These are phyloP conservation scores for Mycena pura DNA, from an alignment of 768 basidiomycete species.

Conservation along the genomic window DNA sequence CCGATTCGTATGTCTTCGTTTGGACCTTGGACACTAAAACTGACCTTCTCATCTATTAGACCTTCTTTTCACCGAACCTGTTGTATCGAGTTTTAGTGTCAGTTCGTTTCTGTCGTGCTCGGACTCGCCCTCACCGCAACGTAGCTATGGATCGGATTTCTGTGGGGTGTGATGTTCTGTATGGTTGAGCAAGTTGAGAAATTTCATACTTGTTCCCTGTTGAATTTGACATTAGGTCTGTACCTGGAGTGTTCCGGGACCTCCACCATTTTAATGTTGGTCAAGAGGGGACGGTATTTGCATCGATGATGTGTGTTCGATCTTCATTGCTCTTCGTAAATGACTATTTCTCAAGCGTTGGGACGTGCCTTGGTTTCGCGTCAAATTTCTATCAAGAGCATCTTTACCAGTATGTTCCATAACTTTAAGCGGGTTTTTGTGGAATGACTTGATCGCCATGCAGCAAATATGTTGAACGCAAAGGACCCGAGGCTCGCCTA, in stretches of 20 bases:
- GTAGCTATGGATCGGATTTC: conserved; percentile 76
- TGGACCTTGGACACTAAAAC: not conserved
- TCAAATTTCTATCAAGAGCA: conserved; percentile 54
- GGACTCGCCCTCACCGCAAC: too few relatives aligned
- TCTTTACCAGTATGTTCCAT: conserved; percentile 48
- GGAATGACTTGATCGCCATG: not conserved
- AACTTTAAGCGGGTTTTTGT: not conserved
- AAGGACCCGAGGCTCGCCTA: conserved; percentile 58
- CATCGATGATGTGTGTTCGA: conserved; percentile 48
- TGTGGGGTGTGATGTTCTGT: conserved; percentile 79
- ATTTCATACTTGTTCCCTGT: conserved; percentile 27
- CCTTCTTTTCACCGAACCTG: conserved; percentile 73
- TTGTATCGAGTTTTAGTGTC: conserved; percentile 77
- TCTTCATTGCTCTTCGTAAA: not conserved
- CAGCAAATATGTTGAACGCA: conserved; percentile 34
- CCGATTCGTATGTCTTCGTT: conserved; percentile 61
- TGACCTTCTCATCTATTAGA: conserved; percentile 46
- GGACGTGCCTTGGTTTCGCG: conserved; percentile 49
- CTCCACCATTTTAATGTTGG: conserved; percentile 59
- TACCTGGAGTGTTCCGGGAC: conserved; percentile 53
- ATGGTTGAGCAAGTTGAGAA: conserved; percentile 59
- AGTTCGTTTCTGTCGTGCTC: not conserved
- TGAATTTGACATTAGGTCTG: conserved; percentile 43
- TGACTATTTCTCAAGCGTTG: conserved; percentile 39
- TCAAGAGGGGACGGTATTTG: conserved; percentile 57